Evolutionary conservation across 108 stramenopile genomes (phyloP).

Genomic region (Discostella pseudostelligera): DNA sequence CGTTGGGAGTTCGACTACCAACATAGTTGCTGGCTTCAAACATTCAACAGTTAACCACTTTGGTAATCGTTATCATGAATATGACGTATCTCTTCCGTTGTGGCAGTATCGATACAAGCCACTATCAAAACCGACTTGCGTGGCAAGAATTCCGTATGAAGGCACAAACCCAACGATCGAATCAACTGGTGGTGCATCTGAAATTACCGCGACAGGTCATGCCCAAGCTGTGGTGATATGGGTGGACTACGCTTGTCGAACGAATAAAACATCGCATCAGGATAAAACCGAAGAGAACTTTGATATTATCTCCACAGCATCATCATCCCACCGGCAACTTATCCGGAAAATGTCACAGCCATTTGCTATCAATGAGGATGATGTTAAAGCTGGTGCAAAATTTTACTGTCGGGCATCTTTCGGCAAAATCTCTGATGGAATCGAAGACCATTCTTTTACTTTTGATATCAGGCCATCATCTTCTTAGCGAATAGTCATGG

Average conservation of each 20-base stretch:
- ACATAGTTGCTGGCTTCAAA: conserved; percentile 50
- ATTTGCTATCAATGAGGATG: conserved; percentile 9
- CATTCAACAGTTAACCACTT: conserved; percentile 58
- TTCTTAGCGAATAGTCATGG: not conserved
- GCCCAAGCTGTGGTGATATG: conserved; percentile 41
- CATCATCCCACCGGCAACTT: conserved; percentile 32
- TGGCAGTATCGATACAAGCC: conserved; percentile 63
- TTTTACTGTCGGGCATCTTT: conserved; percentile 30
- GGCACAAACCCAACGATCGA: conserved; percentile 20
- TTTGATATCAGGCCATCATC: conserved; percentile 10
- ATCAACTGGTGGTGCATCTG: conserved; percentile 16
- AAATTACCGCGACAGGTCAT: conserved; percentile 12
- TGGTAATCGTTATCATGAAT: conserved; percentile 43
- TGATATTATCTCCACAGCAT: conserved; percentile 31
- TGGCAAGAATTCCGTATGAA: conserved; percentile 57
- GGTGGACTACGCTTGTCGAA: conserved; percentile 40
- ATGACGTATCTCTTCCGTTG: conserved; percentile 57
- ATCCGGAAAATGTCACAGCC: conserved; percentile 26
- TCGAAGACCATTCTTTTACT: conserved; percentile 31
- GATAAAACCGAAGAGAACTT: conserved; percentile 1
- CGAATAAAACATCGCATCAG: not conserved
- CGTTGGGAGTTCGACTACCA: conserved; percentile 48
- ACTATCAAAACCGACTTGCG: conserved; percentile 45
- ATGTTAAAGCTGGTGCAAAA: conserved; percentile 18
- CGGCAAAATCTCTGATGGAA: conserved; percentile 14